Base-by-base conservation (phyloP, 2,329 filamentous ascomycete species). In the Venturia pyrina region DNA sequence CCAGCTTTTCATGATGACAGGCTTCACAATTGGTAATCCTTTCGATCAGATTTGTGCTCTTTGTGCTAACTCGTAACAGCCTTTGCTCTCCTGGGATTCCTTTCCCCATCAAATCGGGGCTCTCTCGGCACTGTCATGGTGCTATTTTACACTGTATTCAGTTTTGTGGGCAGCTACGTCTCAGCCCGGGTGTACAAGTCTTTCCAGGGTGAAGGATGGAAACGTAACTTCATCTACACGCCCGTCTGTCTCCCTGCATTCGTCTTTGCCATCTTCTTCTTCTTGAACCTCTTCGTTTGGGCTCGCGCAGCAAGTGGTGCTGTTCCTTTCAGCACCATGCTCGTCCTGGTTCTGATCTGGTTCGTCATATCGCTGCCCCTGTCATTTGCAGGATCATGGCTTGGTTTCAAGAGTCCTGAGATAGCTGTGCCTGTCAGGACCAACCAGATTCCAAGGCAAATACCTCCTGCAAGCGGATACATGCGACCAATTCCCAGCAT, bases 381-480 rank as follows among this genome's bases (percentile, higher is more conserved):
- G 56, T 96, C 92, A 37, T 85, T 96, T 68, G 88, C 87, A 8
- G 95, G 95, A 64, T 96, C 91, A 57, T 99, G 93, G 92, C 76
- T 98, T 56, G 95, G 92, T 41, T 98, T 98, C 83, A 91, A 89
- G 65, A 75, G 78, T 68, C 69, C 84, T 72, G 82, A 84, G 15
- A 81, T 96, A 64, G 86, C 92, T 72, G 79, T 91, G 1, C 93
- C 95, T 0, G 93, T 96, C 32, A 90, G 91, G 72, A 96, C 91
- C 64, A 99, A 99, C 82, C 95, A 99, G 79, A 99, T 99, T 69
- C 95, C 95, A 0, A 89, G 95, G 67, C 95, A 99, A 78, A 96
- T 99, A 63, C 95, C 95, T 13, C 91, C 90, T 15, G 85, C 87
- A 60, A 87, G 85, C 2, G 91, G 89, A 10, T 97, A 96, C 72